Conservation (phyloP, 2,329 filamentous ascomycete species). For the Ceratocystis harringtonii region DNA sequence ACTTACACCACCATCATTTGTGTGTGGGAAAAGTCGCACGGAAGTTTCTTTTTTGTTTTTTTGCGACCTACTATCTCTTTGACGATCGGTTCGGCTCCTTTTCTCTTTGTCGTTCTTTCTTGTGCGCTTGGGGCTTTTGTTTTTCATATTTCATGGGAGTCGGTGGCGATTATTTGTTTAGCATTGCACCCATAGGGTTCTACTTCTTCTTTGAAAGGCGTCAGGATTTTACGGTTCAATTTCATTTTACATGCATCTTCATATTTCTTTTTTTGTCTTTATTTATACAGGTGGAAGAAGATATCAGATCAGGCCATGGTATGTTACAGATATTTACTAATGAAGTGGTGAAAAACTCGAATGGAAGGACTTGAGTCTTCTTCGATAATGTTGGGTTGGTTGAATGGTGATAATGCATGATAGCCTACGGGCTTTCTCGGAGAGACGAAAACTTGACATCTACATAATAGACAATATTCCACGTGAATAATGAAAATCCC, state of each 20-base stretch:
- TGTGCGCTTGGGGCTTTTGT: slow-evolving; percentile 15
- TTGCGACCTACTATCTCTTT: background rate
- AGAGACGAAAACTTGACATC: background rate
- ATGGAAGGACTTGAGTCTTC: background rate
- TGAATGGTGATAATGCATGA: background rate
- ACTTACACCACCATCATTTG: background rate
- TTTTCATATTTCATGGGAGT: slow-evolving; percentile 16
- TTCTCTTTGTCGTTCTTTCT: slow-evolving; percentile 11
- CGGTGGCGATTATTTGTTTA: slow-evolving; percentile 17
- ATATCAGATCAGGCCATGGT: no score
- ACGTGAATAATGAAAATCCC: background rate
- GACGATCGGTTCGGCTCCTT: background rate
- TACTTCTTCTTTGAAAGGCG: slow-evolving; percentile 15
- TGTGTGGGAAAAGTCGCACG: background rate
- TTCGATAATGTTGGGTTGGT: background rate
- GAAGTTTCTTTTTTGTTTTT: background rate
- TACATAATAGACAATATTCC: background rate
- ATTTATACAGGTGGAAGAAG: slow-evolving; percentile 9
- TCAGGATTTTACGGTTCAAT: slow-evolving; percentile 16
- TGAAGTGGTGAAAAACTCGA: background rate
- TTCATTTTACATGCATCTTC: slow-evolving; percentile 13
- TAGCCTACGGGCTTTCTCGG: background rate
- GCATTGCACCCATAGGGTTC: slow-evolving; percentile 17
- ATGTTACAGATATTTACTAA: background rate
- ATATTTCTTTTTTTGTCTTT: slow-evolving; percentile 6